Base-by-base conservation (phyloP, 768 basidiomycete species). In the Rickenella mellea region DNA sequence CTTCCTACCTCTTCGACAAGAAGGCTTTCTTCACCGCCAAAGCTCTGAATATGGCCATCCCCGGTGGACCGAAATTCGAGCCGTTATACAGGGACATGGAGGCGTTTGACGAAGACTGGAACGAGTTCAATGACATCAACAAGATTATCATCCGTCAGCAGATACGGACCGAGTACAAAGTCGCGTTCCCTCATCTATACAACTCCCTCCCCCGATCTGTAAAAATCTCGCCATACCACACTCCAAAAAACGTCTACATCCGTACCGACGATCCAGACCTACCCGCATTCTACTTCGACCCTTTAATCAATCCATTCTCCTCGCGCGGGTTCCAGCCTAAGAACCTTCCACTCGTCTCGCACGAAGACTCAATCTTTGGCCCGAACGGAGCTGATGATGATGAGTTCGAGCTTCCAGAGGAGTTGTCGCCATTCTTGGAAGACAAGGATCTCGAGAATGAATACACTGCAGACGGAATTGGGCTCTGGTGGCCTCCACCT, bases 71-170 rank as follows among this genome's bases (percentile, higher is more conserved):
- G 2, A 96, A 97, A 60, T 99, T 98, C 49, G 96, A 99, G 68
- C 96, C 94, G 12, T 68, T 99, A 21, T 91, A 91, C 62, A 78
- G 94, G 38, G 96, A 99, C 55, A 91, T 93, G 83, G 96, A 98
- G 55, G 72, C 83, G 10, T 97, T 90, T 51, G 96, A 99, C 56
- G 96, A 98, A 58, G 96, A 99, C 57, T 96, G 92, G 92, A 96
- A 96, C 61, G 92, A 96, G 60, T 99, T 99, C 56, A 99, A 99
- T 59, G 96, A 99, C 57, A 96, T 98, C 64, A 93, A 96, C 68
- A 99, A 99, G 63, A 86, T 99, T 55, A 94, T 99, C 61, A 98
- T 99, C 52, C 92, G 96, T 17, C 92, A 98, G 57, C 90, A 96
- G 61, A 94, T 98, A 49, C 78, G 96, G 35, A 97, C 94, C 2